A percentile compares a stretch with the other conserved stretches of the same genome.
These are phyloP conservation scores for Colletotrichum kahawae DNA, from an alignment of 2,329 filamentous ascomycete species.

Conservation along the genomic window DNA sequence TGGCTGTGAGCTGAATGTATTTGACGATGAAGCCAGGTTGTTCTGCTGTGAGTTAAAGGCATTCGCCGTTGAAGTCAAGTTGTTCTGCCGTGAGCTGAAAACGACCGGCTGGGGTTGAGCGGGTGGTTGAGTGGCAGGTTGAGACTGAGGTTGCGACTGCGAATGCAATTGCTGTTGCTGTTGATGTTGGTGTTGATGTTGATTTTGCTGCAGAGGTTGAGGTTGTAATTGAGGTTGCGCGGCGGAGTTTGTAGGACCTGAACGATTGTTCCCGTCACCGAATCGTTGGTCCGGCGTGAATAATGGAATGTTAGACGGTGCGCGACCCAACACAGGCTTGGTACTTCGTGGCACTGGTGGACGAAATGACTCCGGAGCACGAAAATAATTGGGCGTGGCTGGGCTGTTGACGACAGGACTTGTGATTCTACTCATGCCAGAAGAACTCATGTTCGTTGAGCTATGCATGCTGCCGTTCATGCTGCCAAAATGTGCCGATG, in stretches of 20 bases:
- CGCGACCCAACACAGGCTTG: slow-evolving; percentile 37
- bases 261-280: slow-evolving; percentile 9
- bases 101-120: background rate
- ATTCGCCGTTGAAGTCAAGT: background rate
- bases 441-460: slow-evolving; percentile 25
- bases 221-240: background rate
- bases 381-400: slow-evolving; percentile 17
- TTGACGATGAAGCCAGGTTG: background rate
- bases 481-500: slow-evolving; percentile 36
- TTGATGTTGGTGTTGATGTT: background rate
- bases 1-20: background rate
- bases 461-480: slow-evolving; percentile 25
- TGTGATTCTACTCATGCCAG: slow-evolving; percentile 27
- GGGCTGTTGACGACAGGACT: slow-evolving; percentile 36
- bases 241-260: background rate
- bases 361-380: slow-evolving; percentile 4
- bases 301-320: slow-evolving; percentile 23
- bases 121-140: background rate
- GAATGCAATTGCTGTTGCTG: background rate
- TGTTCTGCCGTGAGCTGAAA: background rate
- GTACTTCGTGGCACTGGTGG: slow-evolving; percentile 44
- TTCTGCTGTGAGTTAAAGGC: background rate
- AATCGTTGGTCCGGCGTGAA: slow-evolving; percentile 17
- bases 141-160: background rate
- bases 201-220: background rate